Evolutionary conservation across 1,284 basidiomycete genomes (phyloP), one percentile per base, ranked within the genome.

Genomic region (Crepidotus sp.): DNA sequence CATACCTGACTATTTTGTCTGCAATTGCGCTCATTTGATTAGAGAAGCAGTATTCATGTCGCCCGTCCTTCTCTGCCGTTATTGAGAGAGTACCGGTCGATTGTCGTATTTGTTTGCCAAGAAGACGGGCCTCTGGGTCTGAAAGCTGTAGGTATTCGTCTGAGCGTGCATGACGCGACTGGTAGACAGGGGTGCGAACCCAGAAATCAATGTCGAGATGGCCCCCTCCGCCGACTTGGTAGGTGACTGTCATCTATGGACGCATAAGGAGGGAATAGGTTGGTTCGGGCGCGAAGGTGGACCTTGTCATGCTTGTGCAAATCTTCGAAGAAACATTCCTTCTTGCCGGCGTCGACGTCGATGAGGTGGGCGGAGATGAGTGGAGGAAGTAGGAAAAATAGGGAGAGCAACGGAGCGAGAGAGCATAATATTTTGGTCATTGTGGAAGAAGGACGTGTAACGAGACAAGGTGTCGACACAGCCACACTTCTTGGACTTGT

Each of bases 281-380:
- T 37, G 34, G 32, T 14, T 11, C 25, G 5, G 24, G 6, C 24
- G 25, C 14, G 24, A 37, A 42, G 31, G 32, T 54, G 42, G 40
- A 91, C 93, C 74, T 92, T 87, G 77, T 99, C 95, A 61, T 94
- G 85, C 48, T 80, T 73, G 60, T 97, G 92, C 24, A 99, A 75
- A 63, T 95, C 91, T 68, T 99, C 96, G 61, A 96, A 98, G 74
- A 95, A 99, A 67, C 95, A 99, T 58, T 97, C 92, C 62, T 91
- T 93, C 58, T 78, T 77, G 27, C 83, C 82, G 17, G 93, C 84
- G 14, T 73, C 64, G 11, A 88, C 69, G 56, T 80, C 77, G 55
- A 87, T 78, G 61, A 83, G 73, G 62, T 88, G 82, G 0, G 78
- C 74, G 33, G 65, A 69, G 11, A 69, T 66, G 24, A 78, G 52